Percentiles rank a stretch among this genome's conserved stretches.
phyloP scores from a whole-genome alignment of 2,329 filamentous ascomycete genomes.

The Nemania diffusa region DNA sequence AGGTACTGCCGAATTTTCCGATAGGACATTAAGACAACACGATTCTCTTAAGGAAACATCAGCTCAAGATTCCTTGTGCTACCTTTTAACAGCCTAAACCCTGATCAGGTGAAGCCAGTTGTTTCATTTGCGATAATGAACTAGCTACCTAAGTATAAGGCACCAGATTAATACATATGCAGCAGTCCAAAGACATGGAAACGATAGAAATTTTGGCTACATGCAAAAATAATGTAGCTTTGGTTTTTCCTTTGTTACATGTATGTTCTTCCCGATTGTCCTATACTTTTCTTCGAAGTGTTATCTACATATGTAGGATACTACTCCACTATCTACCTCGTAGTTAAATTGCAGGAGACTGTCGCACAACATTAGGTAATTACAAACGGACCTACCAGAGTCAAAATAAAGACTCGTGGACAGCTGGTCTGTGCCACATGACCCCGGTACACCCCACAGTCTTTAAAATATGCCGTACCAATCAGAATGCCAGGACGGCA shows the following conservation, averaged over 20 bases:
- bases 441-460: constrained; percentile 11
- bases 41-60: background rate
- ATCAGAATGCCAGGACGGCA: background rate
- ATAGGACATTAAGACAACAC: background rate
- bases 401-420: background rate
- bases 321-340: too few species aligned
- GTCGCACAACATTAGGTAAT: background rate
- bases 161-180: too few species aligned
- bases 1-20: background rate
- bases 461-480: constrained; percentile 14
- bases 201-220: too few species aligned
- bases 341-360: too few species aligned
- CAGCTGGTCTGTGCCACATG: constrained; percentile 14
- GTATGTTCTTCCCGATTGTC: too few species aligned
- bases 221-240: too few species aligned
- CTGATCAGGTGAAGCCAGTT: too few species aligned
- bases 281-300: background rate
- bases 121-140: too few species aligned
- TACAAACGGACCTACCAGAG: constrained; percentile 20
- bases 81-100: background rate
- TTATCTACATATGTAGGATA: background rate
- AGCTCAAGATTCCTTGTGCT: background rate
- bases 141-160: background rate
- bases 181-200: too few species aligned
- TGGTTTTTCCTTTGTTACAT: too few species aligned